Evolutionary conservation across 768 basidiomycete genomes (phyloP).

Genomic region (Dacryopinax spathularia): DNA sequence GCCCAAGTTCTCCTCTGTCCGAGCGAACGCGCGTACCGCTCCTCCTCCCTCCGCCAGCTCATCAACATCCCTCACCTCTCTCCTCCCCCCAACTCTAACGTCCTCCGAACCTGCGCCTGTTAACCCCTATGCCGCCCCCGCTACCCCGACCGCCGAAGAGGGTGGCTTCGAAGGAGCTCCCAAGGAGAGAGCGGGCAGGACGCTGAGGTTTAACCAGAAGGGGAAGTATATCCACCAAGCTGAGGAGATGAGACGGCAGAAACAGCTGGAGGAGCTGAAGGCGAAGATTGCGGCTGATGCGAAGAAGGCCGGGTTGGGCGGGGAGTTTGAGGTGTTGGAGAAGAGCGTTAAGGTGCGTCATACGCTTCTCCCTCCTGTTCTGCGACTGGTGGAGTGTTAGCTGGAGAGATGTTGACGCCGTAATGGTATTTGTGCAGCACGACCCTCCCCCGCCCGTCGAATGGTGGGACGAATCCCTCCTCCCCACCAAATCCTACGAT

Average conservation of each 20-base stretch:
- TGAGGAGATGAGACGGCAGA: conserved; percentile 36
- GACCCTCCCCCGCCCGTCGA: conserved; percentile 78
- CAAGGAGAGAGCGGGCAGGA: conserved; percentile 51
- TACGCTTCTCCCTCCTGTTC: too few relatives aligned
- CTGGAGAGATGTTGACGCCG: background rate
- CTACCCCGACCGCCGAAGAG: conserved; percentile 20
- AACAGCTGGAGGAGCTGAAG: conserved; percentile 79
- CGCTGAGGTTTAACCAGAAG: conserved; percentile 78
- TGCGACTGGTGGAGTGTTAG: too few relatives aligned
- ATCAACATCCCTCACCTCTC: conserved; percentile 26
- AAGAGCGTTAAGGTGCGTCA: conserved; percentile 71
- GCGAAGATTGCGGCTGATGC: conserved; percentile 86
- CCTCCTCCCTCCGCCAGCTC: conserved; percentile 41
- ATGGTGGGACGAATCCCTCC: conserved; percentile 91
- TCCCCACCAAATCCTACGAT: conserved; percentile 67
- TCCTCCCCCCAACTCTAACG: conserved; percentile 28
- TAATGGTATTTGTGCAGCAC: conserved; percentile 33
- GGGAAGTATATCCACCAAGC: conserved; percentile 55
- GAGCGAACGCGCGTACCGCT: conserved; percentile 66
- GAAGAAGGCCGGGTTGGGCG: conserved; percentile 83
- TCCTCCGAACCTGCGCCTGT: conserved; percentile 22
- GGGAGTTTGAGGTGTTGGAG: conserved; percentile 83
- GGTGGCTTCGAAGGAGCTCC: conserved; percentile 59
- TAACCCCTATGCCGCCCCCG: conserved; percentile 65
- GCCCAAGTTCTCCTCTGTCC: conserved; percentile 90